A percentile compares a stretch with the other conserved stretches of the same genome.
phyloP scores from a whole-genome alignment of 1,284 basidiomycete species.

The Papiliotrema terrestris region DNA sequence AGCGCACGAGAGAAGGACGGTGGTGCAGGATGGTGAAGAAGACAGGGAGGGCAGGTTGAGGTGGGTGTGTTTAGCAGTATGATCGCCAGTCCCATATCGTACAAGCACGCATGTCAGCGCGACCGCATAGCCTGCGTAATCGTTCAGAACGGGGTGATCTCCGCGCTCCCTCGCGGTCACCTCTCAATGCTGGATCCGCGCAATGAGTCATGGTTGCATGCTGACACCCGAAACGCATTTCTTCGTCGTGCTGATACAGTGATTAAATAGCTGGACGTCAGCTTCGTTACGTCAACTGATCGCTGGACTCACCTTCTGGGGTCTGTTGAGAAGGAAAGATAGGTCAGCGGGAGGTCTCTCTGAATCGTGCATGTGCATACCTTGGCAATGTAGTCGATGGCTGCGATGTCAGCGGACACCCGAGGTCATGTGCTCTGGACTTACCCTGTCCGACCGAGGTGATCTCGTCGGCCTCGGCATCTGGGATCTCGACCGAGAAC shows the following conservation, averaged over 20 bases:
- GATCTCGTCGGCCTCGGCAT: constrained; percentile 97
- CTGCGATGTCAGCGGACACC: constrained; percentile 50
- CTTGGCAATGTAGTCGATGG: constrained; percentile 95
- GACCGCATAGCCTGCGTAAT: not conserved
- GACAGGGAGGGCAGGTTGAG: too few relatives aligned
- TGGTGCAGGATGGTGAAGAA: too few relatives aligned
- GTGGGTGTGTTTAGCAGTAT: too few relatives aligned
- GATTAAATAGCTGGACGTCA: constrained; percentile 7
- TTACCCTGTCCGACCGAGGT: constrained; percentile 88
- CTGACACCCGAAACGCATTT: not conserved
- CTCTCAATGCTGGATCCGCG: not conserved
- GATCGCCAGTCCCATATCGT: too few relatives aligned
- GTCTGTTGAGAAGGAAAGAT: constrained; percentile 26
- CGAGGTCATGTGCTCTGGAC: constrained; percentile 24
- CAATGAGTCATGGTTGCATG: constrained; percentile 8
- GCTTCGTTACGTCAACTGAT: not conserved
- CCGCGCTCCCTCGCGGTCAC: too few relatives aligned
- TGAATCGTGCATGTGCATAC: constrained; percentile 17
- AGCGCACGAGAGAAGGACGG: too few relatives aligned
- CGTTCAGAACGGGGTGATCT: too few relatives aligned
- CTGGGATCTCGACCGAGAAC: constrained; percentile 71
- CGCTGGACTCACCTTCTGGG: constrained; percentile 41
- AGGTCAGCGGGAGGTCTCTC: not conserved
- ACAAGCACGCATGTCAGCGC: too few relatives aligned
- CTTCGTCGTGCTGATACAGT: constrained; percentile 26